A percentile compares a stretch with the other conserved stretches of the same genome.
Conservation (phyloP, 495 filamentous ascomycete genomes). For the Thozetella sp. region DNA sequence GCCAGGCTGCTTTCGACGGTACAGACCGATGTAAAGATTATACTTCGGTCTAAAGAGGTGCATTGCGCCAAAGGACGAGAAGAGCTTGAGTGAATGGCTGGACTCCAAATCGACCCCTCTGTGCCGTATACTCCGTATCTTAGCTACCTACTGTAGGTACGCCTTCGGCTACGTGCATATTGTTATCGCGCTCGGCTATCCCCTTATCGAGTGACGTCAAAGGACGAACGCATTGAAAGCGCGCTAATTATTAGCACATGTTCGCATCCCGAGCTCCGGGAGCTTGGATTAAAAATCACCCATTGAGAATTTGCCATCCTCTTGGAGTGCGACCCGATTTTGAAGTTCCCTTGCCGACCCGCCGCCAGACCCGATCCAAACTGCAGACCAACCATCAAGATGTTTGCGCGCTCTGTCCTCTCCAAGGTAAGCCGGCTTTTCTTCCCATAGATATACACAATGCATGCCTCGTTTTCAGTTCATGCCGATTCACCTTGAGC, state of each 20-base stretch:
- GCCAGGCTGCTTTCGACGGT: background rate
- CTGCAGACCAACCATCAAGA: constrained; percentile 7
- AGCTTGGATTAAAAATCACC: constrained; percentile 1
- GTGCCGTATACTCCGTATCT: no score
- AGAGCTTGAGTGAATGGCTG: background rate
- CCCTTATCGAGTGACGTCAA: background rate
- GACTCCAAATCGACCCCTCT: background rate
- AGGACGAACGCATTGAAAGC: background rate
- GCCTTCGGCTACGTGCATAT: background rate
- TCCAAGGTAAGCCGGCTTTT: constrained; percentile 16
- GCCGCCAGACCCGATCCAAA: background rate
- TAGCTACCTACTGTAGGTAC: no score
- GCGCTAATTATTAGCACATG: no score
- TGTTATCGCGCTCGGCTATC: background rate
- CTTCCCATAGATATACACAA: background rate
- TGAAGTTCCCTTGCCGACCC: no score
- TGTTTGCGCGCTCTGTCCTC: constrained; percentile 25
- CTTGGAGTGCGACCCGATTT: no score
- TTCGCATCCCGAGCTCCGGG: background rate
- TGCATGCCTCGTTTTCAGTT: constrained; percentile 11
- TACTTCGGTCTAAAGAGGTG: background rate
- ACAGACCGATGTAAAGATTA: background rate
- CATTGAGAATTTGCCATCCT: background rate
- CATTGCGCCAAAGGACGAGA: background rate
- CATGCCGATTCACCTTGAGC: constrained; percentile 10